Evolutionary conservation across 208 protist species (phyloP).

Genomic region (Leishmania amazonensis): DNA sequence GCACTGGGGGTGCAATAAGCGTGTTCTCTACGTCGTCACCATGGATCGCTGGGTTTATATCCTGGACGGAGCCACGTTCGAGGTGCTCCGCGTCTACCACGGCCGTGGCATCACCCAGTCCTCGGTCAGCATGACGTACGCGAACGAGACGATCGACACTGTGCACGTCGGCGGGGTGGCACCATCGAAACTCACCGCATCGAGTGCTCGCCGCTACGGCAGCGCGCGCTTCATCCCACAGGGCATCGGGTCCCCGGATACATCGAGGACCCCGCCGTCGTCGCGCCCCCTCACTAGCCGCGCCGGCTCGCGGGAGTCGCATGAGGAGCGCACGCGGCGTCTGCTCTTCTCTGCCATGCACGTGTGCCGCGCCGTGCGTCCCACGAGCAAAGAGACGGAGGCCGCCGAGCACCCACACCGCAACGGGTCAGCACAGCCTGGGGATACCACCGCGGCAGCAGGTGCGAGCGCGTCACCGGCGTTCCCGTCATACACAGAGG

Average conservation of each 20-base stretch:
- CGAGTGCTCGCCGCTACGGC: slow-evolving; percentile 10
- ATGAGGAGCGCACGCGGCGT: slow-evolving; percentile 17
- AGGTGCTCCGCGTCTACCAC: slow-evolving; percentile 72
- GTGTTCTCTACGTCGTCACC: slow-evolving; percentile 64
- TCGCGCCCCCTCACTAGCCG: background rate
- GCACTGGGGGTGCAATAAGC: slow-evolving; percentile 51
- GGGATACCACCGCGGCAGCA: background rate
- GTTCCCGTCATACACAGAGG: no score
- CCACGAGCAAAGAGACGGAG: background rate
- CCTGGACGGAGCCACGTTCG: slow-evolving; percentile 64
- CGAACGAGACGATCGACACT: slow-evolving; percentile 54
- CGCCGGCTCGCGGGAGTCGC: background rate
- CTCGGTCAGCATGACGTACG: slow-evolving; percentile 55
- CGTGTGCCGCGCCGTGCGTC: slow-evolving; percentile 3
- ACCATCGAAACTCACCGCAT: slow-evolving; percentile 3
- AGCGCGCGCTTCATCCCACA: background rate
- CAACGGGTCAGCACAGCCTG: background rate
- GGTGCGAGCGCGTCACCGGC: background rate
- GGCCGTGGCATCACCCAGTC: slow-evolving; percentile 62
- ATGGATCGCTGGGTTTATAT: slow-evolving; percentile 73
- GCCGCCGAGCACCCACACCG: background rate
- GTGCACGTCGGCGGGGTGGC: slow-evolving; percentile 60
- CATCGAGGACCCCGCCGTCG: background rate
- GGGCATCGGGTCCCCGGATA: no score
- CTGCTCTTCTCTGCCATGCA: slow-evolving; percentile 24